Conservation (phyloP, 345 rosid genomes). For the Sisymbrium altissimum region DNA sequence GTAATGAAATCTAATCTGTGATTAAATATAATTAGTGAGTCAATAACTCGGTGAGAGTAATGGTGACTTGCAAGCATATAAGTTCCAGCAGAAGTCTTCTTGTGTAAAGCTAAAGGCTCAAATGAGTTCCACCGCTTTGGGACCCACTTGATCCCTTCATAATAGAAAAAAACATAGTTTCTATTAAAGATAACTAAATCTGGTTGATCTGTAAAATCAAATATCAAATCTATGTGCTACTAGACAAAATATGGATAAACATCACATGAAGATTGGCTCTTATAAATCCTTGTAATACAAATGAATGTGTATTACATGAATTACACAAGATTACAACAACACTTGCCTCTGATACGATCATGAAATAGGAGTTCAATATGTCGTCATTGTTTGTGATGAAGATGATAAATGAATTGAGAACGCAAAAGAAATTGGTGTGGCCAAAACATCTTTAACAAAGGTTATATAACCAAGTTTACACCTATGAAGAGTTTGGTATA, state of each 20-base stretch:
- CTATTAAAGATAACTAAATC: not conserved
- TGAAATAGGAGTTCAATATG: not conserved
- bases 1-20: not conserved
- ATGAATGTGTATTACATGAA: not conserved
- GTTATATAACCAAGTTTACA: not conserved
- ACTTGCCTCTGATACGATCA: not conserved
- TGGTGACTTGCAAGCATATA: slow-evolving; percentile 35
- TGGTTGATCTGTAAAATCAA: not conserved
- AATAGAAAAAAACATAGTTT: not conserved
- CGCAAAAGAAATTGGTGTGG: not conserved
- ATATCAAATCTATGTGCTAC: not conserved
- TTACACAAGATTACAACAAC: not conserved
- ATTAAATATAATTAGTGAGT: not conserved
- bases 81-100: slow-evolving; percentile 33
- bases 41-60: slow-evolving; percentile 20
- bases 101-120: slow-evolving; percentile 59
- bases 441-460: not conserved
- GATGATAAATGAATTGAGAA: not conserved
- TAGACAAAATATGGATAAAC: not conserved
- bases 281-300: not conserved
- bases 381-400: not conserved
- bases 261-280: not conserved
- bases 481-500: not conserved
- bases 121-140: not conserved
- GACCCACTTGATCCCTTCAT: slow-evolving; percentile 13